A percentile compares a stretch with the other conserved stretches of the same genome.
Evolutionary conservation across 106 monocot species (phyloP).

Genomic region (Platanthera guangdongensis): DNA sequence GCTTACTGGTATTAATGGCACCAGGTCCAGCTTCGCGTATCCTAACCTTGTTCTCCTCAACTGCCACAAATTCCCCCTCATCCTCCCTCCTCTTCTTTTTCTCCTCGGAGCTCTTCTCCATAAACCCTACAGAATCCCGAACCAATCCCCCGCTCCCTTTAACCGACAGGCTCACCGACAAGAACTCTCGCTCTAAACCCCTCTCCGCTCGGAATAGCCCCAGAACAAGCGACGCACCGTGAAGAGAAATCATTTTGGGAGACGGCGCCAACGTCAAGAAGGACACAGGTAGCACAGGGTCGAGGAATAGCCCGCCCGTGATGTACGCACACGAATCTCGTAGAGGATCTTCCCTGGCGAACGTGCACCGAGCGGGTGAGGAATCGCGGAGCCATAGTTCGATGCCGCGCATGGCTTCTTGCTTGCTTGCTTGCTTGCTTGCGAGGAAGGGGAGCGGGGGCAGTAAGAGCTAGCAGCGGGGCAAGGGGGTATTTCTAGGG

Average conservation of each 20-base stretch:
- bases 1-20: slow-evolving; percentile 87
- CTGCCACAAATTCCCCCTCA: slow-evolving; percentile 6
- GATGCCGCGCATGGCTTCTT: slow-evolving; percentile 30
- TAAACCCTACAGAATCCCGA: slow-evolving; percentile 34
- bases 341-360: background rate
- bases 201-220: slow-evolving; percentile 1
- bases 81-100: slow-evolving; percentile 15
- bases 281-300: slow-evolving; percentile 19
- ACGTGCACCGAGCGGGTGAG: background rate
- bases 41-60: slow-evolving; percentile 12
- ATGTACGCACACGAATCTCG: background rate
- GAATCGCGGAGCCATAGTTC: slow-evolving; percentile 43
- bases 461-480: background rate
- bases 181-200: slow-evolving; percentile 17
- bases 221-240: background rate
- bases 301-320: slow-evolving; percentile 62
- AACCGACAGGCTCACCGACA: slow-evolving; percentile 83
- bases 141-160: slow-evolving; percentile 46
- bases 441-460: no score
- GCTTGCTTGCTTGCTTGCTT: no score
- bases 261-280: slow-evolving; percentile 25
- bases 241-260: slow-evolving; percentile 6
- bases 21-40: slow-evolving; percentile 22
- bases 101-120: slow-evolving; percentile 22
- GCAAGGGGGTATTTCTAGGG: slow-evolving; percentile 14